Percentiles rank a stretch among this genome's conserved stretches.
Conservation (phyloP, 2,329 filamentous ascomycete genomes). For the Aspergillus ochraceus region DNA sequence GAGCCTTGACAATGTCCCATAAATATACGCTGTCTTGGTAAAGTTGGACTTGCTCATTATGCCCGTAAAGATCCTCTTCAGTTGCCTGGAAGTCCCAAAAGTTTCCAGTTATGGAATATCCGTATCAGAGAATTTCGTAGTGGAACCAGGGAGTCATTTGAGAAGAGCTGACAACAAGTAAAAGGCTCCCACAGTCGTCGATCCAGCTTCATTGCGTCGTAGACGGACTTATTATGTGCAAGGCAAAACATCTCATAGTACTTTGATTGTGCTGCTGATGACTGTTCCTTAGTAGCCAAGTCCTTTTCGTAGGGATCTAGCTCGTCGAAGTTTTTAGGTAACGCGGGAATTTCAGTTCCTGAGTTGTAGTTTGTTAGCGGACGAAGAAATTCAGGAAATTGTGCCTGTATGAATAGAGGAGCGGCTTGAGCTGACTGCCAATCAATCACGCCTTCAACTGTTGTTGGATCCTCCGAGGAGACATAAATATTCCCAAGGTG, state of each 20-base stretch:
- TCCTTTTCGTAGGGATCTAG: neutral
- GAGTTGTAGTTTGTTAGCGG: neutral
- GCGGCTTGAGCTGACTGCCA: neutral
- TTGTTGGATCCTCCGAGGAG: neutral
- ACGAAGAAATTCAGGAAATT: neutral
- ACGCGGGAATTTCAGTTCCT: neutral
- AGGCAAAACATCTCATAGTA: neutral
- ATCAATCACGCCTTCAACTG: neutral
- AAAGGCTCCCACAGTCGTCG: neutral
- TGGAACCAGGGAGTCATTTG: neutral
- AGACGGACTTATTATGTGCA: neutral
- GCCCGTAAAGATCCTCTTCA: slow-evolving; percentile 6
- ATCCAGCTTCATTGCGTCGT: neutral
- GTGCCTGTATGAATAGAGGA: neutral
- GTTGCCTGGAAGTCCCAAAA: neutral
- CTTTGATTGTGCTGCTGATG: neutral
- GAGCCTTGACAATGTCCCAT: slow-evolving; percentile 20
- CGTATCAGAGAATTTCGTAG: neutral
- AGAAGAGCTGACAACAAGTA: neutral
- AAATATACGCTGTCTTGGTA: slow-evolving; percentile 24
- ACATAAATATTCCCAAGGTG: neutral
- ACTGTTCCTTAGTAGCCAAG: neutral
- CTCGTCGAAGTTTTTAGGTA: neutral
- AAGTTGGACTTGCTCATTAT: slow-evolving; percentile 16
- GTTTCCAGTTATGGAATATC: neutral